Evolutionary conservation across 2,329 filamentous ascomycete species (phyloP).

Genomic region (Aschersonia sp.): DNA sequence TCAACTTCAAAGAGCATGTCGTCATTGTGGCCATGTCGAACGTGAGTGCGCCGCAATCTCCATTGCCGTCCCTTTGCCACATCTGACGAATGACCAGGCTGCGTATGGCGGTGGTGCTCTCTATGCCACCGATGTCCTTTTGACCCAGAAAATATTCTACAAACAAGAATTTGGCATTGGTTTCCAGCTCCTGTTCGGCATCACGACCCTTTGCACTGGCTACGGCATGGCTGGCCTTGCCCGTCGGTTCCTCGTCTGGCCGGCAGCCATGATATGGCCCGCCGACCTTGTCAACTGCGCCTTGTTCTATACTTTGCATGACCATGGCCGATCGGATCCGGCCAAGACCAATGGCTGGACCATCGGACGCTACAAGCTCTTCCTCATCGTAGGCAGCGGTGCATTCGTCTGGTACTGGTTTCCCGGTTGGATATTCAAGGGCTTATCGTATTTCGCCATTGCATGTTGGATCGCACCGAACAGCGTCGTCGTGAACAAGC

Average conservation of each 20-base stretch:
- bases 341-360: slow-evolving; percentile 43
- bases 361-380: slow-evolving; percentile 49
- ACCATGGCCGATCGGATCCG: slow-evolving; percentile 30
- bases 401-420: slow-evolving; percentile 45
- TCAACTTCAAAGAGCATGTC: slow-evolving; percentile 49
- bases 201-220: slow-evolving; percentile 41
- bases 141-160: slow-evolving; percentile 41
- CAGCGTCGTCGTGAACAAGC: slow-evolving; percentile 43
- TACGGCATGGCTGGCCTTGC: slow-evolving; percentile 42
- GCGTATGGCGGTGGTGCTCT: slow-evolving; percentile 42
- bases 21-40: slow-evolving; percentile 51
- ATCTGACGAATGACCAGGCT: slow-evolving; percentile 20
- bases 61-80: neutral
- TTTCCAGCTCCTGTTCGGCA: slow-evolving; percentile 37
- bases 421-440: slow-evolving; percentile 48
- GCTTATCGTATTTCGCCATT: slow-evolving; percentile 47
- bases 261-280: slow-evolving; percentile 44
- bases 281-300: slow-evolving; percentile 38
- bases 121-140: slow-evolving; percentile 37
- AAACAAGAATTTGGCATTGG: slow-evolving; percentile 38
- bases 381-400: slow-evolving; percentile 38
- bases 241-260: slow-evolving; percentile 37
- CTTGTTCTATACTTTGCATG: slow-evolving; percentile 33
- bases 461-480: slow-evolving; percentile 48
- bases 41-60: slow-evolving; percentile 21